Percentiles rank a stretch among this genome's conserved stretches.
phyloP scores from a whole-genome alignment of 1,139 yeast species.

The Yamadazyma conglobata region DNA sequence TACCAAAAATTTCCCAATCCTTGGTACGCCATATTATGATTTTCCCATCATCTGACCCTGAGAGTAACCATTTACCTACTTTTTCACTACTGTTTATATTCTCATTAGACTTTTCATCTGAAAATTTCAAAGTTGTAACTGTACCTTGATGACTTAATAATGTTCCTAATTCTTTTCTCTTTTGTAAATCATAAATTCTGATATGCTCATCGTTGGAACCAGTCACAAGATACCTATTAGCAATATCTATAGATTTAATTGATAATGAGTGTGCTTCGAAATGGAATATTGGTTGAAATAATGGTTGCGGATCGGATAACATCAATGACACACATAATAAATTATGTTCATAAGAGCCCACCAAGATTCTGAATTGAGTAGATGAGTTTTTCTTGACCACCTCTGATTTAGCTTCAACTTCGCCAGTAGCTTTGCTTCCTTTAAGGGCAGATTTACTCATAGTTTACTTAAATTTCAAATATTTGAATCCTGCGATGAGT shows the following conservation, averaged over 20 bases:
- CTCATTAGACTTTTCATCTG: conserved; percentile 36
- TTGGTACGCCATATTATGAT: conserved; percentile 91
- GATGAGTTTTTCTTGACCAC: too few species aligned
- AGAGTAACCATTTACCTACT: conserved; percentile 80
- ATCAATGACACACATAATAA: conserved; percentile 77
- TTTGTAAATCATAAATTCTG: conserved; percentile 88
- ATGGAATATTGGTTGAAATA: conserved; percentile 91
- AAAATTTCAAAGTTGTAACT: conserved; percentile 71
- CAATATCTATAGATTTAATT: conserved; percentile 77
- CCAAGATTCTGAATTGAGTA: conserved; percentile 67
- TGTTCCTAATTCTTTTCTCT: conserved; percentile 91
- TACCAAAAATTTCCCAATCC: conserved; percentile 94
- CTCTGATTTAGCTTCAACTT: too few species aligned
- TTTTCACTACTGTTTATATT: conserved; percentile 19
- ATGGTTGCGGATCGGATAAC: conserved; percentile 45
- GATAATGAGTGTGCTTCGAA: conserved; percentile 92
- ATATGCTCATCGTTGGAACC: conserved; percentile 97
- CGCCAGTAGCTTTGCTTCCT: too few species aligned
- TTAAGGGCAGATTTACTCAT: too few species aligned
- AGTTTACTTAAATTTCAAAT: too few species aligned
- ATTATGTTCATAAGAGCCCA: conserved; percentile 95
- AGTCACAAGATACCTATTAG: conserved; percentile 82
- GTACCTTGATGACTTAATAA: conserved; percentile 88
- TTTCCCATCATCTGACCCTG: conserved; percentile 90
- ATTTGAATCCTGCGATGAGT: too few species aligned